phyloP scores from a whole-genome alignment of 345 rosid genomes.

The Acer saccharum region DNA sequence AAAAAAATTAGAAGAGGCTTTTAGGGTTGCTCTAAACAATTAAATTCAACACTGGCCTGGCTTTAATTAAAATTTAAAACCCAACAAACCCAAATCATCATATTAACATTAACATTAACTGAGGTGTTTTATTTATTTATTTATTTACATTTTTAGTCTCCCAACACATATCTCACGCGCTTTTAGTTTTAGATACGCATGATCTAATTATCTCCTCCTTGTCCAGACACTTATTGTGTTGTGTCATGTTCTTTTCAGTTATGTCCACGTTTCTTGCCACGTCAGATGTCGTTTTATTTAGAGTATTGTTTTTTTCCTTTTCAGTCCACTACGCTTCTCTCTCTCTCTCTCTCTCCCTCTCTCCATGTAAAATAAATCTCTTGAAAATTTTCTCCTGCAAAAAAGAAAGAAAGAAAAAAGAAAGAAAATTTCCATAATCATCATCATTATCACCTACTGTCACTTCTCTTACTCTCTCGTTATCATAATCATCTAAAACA shows the following conservation, averaged over 20 bases:
- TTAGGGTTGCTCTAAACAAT: too few relatives aligned
- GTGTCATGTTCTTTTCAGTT: neutral
- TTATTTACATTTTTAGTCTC: too few relatives aligned
- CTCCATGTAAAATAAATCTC: slow-evolving; percentile 7
- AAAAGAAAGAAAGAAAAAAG: neutral
- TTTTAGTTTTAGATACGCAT: neutral
- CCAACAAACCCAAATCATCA: too few relatives aligned
- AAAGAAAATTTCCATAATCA: slow-evolving; percentile 13
- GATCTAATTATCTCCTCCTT: neutral
- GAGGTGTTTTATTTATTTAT: too few relatives aligned
- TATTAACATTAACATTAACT: too few relatives aligned
- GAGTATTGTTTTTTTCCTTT: neutral
- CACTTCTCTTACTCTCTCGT: slow-evolving; percentile 28
- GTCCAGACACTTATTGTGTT: neutral
- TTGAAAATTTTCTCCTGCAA: neutral
- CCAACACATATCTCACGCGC: slow-evolving; percentile 4
- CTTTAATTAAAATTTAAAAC: too few relatives aligned
- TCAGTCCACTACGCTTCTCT: slow-evolving; percentile 26
- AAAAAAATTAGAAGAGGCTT: too few relatives aligned
- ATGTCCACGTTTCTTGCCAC: slow-evolving; percentile 10
- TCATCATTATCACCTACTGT: slow-evolving; percentile 29
- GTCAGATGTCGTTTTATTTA: neutral
- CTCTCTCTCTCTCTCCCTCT: neutral
- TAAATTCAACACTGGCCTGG: too few relatives aligned
- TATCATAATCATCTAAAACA: neutral